Percentiles rank a stretch among this genome's conserved stretches.
phyloP scores from a whole-genome alignment of 2,329 filamentous ascomycete genomes.

The Fusarium sp. region DNA sequence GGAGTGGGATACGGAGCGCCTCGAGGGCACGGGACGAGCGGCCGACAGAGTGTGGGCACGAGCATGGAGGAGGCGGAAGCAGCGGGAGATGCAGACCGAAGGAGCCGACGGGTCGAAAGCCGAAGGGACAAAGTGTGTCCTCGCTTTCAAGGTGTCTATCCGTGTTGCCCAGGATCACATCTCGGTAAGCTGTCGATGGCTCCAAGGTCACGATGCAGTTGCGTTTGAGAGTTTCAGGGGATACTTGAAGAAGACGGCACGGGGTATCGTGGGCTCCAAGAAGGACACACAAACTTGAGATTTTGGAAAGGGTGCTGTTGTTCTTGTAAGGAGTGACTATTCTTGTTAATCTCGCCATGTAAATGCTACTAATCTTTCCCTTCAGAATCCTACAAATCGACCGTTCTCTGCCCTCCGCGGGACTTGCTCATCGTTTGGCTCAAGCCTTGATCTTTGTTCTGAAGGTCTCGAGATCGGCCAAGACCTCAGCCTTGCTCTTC shows the following conservation, averaged over 20 bases:
- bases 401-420: no score
- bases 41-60: slow-evolving; percentile 83
- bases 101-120: slow-evolving; percentile 16
- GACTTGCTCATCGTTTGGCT: not conserved
- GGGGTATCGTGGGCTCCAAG: slow-evolving; percentile 4
- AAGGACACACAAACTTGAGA: not conserved
- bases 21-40: slow-evolving; percentile 70
- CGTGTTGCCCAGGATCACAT: slow-evolving; percentile 54
- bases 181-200: slow-evolving; percentile 66
- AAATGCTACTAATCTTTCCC: not conserved
- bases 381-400: not conserved
- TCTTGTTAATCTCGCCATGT: not conserved
- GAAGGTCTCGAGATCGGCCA: slow-evolving; percentile 51
- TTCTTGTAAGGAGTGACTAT: not conserved
- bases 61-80: slow-evolving; percentile 72
- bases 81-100: slow-evolving; percentile 58
- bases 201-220: slow-evolving; percentile 77
- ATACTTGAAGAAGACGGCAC: slow-evolving; percentile 68
- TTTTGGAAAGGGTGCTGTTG: no score
- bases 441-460: slow-evolving; percentile 24
- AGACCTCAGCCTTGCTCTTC: slow-evolving; percentile 52
- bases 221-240: slow-evolving; percentile 91
- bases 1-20: slow-evolving; percentile 66
- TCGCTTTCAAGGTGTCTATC: slow-evolving; percentile 70
- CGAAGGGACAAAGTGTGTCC: slow-evolving; percentile 50